Percentiles rank a stretch among this genome's conserved stretches.
These are phyloP conservation scores for Neckera pumila DNA, from an alignment of 225 moss, liverwort and hornwort species.

Conservation along the genomic window DNA sequence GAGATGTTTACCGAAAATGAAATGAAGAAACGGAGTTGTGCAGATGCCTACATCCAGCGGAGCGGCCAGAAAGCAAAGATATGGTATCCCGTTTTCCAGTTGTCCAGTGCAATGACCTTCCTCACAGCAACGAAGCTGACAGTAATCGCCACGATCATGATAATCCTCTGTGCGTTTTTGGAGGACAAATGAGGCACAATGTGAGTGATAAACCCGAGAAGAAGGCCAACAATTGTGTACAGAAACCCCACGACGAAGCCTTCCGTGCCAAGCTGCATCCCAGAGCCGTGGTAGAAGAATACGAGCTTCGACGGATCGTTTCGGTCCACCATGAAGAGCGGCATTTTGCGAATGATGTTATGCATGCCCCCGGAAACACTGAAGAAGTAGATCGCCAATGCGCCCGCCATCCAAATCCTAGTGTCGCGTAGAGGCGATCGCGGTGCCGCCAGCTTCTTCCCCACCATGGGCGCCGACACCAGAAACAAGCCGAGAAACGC, in stretches of 20 bases:
- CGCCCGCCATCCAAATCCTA: constrained; percentile 60
- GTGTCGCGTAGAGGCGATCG: constrained; percentile 31
- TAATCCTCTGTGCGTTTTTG: constrained; percentile 33
- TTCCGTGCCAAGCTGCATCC: constrained; percentile 81
- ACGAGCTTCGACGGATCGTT: constrained; percentile 56
- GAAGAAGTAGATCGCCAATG: constrained; percentile 75
- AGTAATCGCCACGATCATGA: constrained; percentile 36
- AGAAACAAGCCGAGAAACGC: constrained; percentile 42
- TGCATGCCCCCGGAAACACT: constrained; percentile 93
- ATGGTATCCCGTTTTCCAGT: constrained; percentile 79
- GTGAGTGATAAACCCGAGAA: constrained; percentile 53
- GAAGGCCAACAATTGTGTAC: constrained; percentile 58
- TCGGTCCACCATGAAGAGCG: constrained; percentile 58
- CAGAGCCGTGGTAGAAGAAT: constrained; percentile 70
- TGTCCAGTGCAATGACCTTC: constrained; percentile 55
- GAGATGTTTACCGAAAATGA: background rate
- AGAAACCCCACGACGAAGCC: constrained; percentile 71
- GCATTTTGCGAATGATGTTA: constrained; percentile 78
- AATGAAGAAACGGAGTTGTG: background rate
- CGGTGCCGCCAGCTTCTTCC: constrained; percentile 26
- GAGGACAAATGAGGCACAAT: constrained; percentile 35
- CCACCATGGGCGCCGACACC: constrained; percentile 48
- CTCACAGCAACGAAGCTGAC: constrained; percentile 54
- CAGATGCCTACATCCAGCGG: constrained; percentile 13
- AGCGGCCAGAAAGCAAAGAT: constrained; percentile 65